Base-by-base conservation (phyloP, 805 yeast genomes). In the Nakazawaea anatomiae region DNA sequence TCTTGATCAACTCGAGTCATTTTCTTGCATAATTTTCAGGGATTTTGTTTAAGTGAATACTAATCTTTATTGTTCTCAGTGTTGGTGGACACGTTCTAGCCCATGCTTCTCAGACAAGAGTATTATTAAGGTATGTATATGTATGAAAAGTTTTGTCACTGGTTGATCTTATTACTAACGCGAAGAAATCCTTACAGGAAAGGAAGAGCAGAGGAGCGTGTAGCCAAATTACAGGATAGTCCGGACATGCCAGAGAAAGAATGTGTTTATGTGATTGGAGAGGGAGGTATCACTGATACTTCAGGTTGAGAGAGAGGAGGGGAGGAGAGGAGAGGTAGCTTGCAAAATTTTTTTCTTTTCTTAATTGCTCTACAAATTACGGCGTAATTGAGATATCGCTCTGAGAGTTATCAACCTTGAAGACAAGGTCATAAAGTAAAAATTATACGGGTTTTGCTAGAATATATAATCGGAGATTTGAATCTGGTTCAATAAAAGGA, bases 11-110 rank as follows among this genome's bases (percentile, higher is more conserved):
- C 3, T 18, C 25, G 25, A 18, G 25, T 18, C 25, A 18, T 18
- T 18, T 18, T 18, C 18, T 31, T n/a, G 35, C 35, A 32, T 32
- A 32, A 2, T 18, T 18, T 6, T 29, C 12, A n/a, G 7, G 2
- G 2, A 7, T 18, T 18, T 18, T 18, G 25, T 18, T 18, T 2
- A 18, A 18, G 25, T 18, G 25, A 5, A 8, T 8, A 36, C 42
- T 31, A 31, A 46, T 35, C 7, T 6, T 7, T n/a, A 12, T 35
- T 36, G 5, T 40, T 12, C 9, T 12, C 42, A 67, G 71, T 1
- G 83, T 86, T 56, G 92, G 94, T 27, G 94, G 94, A 1, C 90
- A 87, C 63, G 86, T 87, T 53, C 71, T 87, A 56, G 92, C 90
- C 1, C 91, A 85, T 68, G 87, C 89, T 5, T 83, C 89, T 12